Evolutionary conservation across 192 early-diverging fungal genomes (phyloP), one percentile per base, ranked within the genome.

Genomic region (Lunasporangiospora selenospora): DNA sequence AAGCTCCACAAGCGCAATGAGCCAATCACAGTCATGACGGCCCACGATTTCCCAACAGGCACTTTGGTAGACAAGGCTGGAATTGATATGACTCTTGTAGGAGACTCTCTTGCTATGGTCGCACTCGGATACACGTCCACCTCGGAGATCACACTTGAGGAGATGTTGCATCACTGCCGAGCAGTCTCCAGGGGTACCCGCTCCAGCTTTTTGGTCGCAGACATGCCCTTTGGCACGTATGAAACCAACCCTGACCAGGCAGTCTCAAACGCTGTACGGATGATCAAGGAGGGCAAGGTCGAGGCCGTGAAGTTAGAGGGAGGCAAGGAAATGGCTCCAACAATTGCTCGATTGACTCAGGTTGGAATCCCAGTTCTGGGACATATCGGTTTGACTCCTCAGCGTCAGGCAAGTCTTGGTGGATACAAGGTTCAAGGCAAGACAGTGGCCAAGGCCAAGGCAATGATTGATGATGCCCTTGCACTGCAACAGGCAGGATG

Each of bases 261-360:
- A 6, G 77, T 99, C 19, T 75, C 65, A 50, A 87, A 81, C 47
- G 83, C 94, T 2, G 84, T 96, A 48, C 88, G 94, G 6, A 87
- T 93, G 67, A 67, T 98, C 52, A 89, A 92, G 51, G 98, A 99
- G 60, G 96, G 95, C 23, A 81, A 88, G 44, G 89, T 89, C 18
- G 97, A 97, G 70, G 95, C 93, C 4, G 93, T 99, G 33, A 99
- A 99, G 83, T 77, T 99, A 30, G 96, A 99, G 77, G 95, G 94
- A 36, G 96, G 98, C 7, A 82, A 80, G 4, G 94, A 96, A 54
- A 92, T 94, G 76, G 87, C 87, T 3, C 71, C 85, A 30, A 94
- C 92, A 13, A 82, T 96, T 48, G 69, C 81, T 27, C 81, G 86
- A 12, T 90, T 99, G 27, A 93, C 90, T 1, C 57, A 81, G 29